Base-by-base conservation (phyloP, 2,329 filamentous ascomycete species). In the Tolypocladium endophyticum region DNA sequence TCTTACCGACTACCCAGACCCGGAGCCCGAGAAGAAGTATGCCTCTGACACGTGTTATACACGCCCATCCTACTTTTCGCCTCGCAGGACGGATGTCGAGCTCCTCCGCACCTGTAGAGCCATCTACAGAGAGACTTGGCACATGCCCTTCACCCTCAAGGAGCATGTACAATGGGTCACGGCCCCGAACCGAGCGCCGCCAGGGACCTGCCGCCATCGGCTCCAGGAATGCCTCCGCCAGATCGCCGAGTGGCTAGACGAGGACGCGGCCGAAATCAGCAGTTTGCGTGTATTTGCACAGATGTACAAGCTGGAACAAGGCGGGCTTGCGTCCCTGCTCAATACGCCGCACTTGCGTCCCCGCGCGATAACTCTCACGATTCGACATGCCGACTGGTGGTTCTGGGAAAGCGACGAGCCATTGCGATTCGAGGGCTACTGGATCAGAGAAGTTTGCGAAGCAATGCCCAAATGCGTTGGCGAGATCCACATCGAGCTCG, bases 311-410 rank as follows among this genome's bases (percentile, higher is more conserved):
- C 65, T 79, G 5, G 72, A 79, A 56, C 45, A 62, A 0, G 69
- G 71, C 0, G 7, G 38, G 0, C 60, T 78, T 1, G 38, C 62
- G 8, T 1, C 25, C 0, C 57, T 78, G 0, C 62, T 78, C 0
- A 20, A 28, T 0, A 67, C 66, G 50, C 64, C 61, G 0, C 58
- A 66, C 16, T 71, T 79, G 38, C 60, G 65, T 8, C 76, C 77
- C 0, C 68, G 66, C 1, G 64, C 61, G 2, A 57, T 81, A 1
- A 77, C 73, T 0, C 64, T 82, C 14, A 81, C 78, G 0, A 72
- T 82, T 9, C 74, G 79, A 0, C 79, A 81, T 60, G 72, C 77
- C 2, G 79, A 81, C 61, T 81, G 77, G 71, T 80, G 76, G 76
- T 68, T 56, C 23, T 79, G 77, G 77, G 75, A 79, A 63, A 0